Conservation (phyloP, 2,329 filamentous ascomycete genomes). For the Talaromyces sp. region DNA sequence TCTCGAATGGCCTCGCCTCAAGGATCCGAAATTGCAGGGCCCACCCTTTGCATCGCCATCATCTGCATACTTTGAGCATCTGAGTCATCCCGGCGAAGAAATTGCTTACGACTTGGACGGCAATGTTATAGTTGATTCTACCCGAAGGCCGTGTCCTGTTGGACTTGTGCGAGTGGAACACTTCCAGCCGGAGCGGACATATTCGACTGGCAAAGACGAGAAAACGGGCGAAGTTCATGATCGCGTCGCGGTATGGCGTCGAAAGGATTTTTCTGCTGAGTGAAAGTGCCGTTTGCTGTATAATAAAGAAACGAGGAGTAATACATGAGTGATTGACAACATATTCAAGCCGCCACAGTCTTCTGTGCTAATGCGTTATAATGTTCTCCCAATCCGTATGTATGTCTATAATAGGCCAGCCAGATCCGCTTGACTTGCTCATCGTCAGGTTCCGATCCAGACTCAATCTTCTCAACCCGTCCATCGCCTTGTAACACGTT, state of each 20-base stretch:
- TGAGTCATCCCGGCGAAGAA: constrained; percentile 67
- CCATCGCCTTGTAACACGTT: constrained; percentile 81
- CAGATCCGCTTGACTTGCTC: constrained; percentile 65
- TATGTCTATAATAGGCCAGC: constrained; percentile 93
- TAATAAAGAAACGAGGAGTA: not conserved
- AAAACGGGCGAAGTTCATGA: constrained; percentile 41
- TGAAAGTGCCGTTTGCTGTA: not conserved
- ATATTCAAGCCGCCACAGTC: constrained; percentile 9
- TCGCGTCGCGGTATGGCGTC: constrained; percentile 46
- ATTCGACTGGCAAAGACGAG: constrained; percentile 52
- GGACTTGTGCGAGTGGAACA: constrained; percentile 52
- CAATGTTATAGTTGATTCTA: constrained; percentile 49
- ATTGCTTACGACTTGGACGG: constrained; percentile 61
- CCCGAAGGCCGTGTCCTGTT: constrained; percentile 42
- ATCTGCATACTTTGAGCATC: constrained; percentile 68
- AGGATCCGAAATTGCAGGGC: constrained; percentile 63
- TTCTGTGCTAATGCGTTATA: constrained; percentile 79
- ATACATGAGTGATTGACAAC: not conserved
- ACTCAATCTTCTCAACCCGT: constrained; percentile 70
- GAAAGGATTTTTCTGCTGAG: constrained; percentile 24
- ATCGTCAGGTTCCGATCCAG: constrained; percentile 45
- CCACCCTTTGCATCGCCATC: constrained; percentile 72
- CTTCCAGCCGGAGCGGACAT: constrained; percentile 58
- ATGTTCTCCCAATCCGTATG: constrained; percentile 92
- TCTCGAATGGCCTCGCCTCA: constrained; percentile 76